Percentiles rank a stretch among this genome's conserved stretches.
These are phyloP conservation scores for Dillenia turbinata DNA, from an alignment of 164 flowering plant species.

Conservation along the genomic window DNA sequence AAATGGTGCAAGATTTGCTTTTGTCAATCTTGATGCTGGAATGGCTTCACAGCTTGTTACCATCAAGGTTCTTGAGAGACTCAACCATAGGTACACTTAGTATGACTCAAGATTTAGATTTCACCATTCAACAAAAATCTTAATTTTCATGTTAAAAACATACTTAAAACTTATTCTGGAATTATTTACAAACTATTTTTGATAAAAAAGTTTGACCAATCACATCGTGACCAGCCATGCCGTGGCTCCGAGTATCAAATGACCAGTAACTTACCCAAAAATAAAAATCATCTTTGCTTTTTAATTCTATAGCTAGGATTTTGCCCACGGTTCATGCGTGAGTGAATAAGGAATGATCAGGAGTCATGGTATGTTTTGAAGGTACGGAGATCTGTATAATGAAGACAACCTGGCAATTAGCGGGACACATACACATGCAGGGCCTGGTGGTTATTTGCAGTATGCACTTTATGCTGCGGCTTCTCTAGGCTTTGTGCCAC, in stretches of 20 bases:
- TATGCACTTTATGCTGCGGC: slow-evolving; percentile 43
- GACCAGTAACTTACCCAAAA: no score
- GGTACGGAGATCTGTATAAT: slow-evolving; percentile 50
- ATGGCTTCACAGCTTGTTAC: slow-evolving; percentile 76
- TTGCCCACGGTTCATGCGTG: no score
- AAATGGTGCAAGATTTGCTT: slow-evolving; percentile 44
- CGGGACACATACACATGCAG: slow-evolving; percentile 70
- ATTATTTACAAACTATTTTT: no score
- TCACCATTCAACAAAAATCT: no score
- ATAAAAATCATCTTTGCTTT: no score
- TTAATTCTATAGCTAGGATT: no score
- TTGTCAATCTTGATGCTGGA: slow-evolving; percentile 67
- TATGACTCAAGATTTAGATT: no score
- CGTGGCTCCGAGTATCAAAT: no score
- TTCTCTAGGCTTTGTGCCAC: slow-evolving; percentile 49
- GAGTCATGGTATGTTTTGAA: slow-evolving; percentile 6
- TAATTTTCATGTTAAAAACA: neutral
- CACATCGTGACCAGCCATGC: no score
- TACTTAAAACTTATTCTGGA: no score
- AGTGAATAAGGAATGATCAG: no score
- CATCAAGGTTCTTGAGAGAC: slow-evolving; percentile 53
- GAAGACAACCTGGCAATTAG: slow-evolving; percentile 64
- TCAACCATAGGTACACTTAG: slow-evolving; percentile 36
- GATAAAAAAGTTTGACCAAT: no score
- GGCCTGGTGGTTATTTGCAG: slow-evolving; percentile 67